Evolutionary conservation across 2,329 filamentous ascomycete genomes (phyloP), one percentile per base, ranked within the genome.

Genomic region (Aspergillus tubingensis): DNA sequence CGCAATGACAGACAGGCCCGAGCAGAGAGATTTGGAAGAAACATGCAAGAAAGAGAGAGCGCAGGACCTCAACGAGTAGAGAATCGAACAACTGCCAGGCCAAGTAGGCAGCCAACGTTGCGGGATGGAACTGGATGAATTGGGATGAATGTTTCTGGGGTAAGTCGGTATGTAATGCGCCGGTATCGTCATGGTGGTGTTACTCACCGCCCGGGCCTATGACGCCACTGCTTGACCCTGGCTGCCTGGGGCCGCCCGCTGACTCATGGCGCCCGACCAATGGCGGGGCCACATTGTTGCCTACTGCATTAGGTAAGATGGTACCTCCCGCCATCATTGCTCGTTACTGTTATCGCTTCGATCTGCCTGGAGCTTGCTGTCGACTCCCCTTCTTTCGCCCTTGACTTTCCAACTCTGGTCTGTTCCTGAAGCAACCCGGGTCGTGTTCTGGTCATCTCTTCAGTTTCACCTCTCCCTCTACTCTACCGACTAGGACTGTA

Each of bases 191-290:
- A 3, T 3, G 6, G 41, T 10, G 30, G 17, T 8, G 32, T 49
- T 54, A 49, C 66, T 72, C 70, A 75, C 73, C 74, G 73, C 73
- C 70, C 68, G 17, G 38, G 44, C 63, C 68, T 70, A 73, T 73
- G 72, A 75, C 77, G 74, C 71, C 71, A 74, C 67, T 32, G 39
- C 60, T 23, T 53, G 21, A 56, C 32, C 27, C 49, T 47, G 55
- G 47, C 50, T 50, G 47, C 47, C 47, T 50, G 47, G 47, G 47
- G 27, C 47, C 23, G 1, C 21, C 25, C 1, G 59, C 57, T 65
- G 60, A 66, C 49, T 65, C 62, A 65, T 49, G 60, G 5, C 1
- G 23, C 36, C 58, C 51, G 54, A 49, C 59, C 41, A 44, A 55
- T 55, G 53, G 39, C 25, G 21, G 51, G 23, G 19, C 23, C 36